These are phyloP conservation scores for Acacia crassicarpa DNA, from an alignment of 306 rosid species.

Conservation along the genomic window DNA sequence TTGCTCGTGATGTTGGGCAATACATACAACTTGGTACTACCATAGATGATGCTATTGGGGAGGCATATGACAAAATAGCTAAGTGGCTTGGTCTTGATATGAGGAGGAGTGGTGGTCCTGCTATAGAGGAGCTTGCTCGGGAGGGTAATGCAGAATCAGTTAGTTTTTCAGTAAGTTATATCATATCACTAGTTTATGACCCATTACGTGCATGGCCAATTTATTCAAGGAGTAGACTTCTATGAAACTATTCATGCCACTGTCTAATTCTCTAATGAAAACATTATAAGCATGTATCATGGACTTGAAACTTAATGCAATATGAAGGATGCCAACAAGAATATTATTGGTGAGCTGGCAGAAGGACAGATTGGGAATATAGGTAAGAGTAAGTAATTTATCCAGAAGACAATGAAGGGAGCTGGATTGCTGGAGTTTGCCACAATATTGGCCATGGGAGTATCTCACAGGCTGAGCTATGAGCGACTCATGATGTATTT, in stretches of 20 bases:
- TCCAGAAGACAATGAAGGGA: neutral
- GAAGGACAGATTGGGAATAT: neutral
- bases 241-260: neutral
- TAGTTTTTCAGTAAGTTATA: slow-evolving; percentile 68
- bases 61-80: slow-evolving; percentile 96
- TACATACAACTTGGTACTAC: slow-evolving; percentile 94
- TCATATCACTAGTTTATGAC: slow-evolving; percentile 7
- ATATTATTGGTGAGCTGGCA: neutral
- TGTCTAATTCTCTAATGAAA: neutral
- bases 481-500: neutral
- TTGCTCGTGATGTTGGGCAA: slow-evolving; percentile 87
- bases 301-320: neutral
- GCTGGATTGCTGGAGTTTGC: neutral
- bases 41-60: slow-evolving; percentile 96
- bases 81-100: slow-evolving; percentile 98
- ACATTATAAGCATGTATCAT: neutral
- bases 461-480: too few relatives aligned
- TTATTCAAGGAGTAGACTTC: neutral
- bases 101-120: slow-evolving; percentile 98
- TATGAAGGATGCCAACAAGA: neutral
- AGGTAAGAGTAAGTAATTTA: neutral
- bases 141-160: slow-evolving; percentile 81
- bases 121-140: slow-evolving; percentile 86
- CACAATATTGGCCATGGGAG: neutral
- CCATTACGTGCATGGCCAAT: neutral